phyloP scores from a whole-genome alignment of 2,329 filamentous ascomycete genomes.

The Fusarium abutilonis region DNA sequence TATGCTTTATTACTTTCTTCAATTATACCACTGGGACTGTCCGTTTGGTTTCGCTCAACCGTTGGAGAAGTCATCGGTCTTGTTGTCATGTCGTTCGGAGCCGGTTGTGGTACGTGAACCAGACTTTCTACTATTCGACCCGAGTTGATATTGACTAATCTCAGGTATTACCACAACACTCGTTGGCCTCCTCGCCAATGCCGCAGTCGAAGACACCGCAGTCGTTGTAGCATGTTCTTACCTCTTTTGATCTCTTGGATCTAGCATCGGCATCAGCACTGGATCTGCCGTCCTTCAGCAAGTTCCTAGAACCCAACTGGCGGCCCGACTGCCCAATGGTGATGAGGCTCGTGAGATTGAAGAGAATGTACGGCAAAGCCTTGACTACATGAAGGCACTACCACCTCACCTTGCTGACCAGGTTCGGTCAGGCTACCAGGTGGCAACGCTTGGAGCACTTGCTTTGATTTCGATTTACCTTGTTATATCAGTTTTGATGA shows the following conservation, averaged over 20 bases:
- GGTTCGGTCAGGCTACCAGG: conserved; percentile 73
- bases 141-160: conserved; percentile 1
- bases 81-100: conserved; percentile 57
- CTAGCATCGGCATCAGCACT: conserved; percentile 78
- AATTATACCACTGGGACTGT: conserved; percentile 65
- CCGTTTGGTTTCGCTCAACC: conserved; percentile 58
- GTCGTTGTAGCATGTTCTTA: conserved; percentile 83
- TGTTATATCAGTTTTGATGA: conserved; percentile 51
- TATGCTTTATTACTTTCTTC: conserved; percentile 66
- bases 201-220: conserved; percentile 72
- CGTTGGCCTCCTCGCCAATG: conserved; percentile 77
- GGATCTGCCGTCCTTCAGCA: conserved; percentile 78
- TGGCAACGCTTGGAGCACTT: conserved; percentile 55
- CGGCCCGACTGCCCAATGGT: conserved; percentile 62
- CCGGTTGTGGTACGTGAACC: conserved; percentile 49
- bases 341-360: conserved; percentile 73
- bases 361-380: conserved; percentile 72
- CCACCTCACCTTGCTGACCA: conserved; percentile 67
- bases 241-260: conserved; percentile 80
- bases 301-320: conserved; percentile 67
- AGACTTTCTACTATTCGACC: not conserved
- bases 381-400: conserved; percentile 73
- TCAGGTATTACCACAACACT: conserved; percentile 74
- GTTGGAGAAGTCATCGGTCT: conserved; percentile 66
- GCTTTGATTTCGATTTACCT: conserved; percentile 52